Percentiles rank a stretch among this genome's conserved stretches.
These are phyloP conservation scores for Sarocladium brachiariae DNA, from an alignment of 2,329 filamentous ascomycete species.

Conservation along the genomic window DNA sequence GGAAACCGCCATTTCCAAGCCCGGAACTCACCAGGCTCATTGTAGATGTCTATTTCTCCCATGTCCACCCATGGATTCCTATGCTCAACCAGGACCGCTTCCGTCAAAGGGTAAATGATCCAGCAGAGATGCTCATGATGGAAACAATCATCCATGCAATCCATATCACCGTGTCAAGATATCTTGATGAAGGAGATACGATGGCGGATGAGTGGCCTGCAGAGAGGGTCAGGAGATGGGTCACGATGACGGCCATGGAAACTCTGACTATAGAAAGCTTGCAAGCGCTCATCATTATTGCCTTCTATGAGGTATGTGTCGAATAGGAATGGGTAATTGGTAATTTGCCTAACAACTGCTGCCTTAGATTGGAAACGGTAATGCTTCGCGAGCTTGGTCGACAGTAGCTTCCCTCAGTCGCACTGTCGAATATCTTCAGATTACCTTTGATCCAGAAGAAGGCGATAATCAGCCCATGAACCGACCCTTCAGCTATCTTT, in stretches of 20 bases:
- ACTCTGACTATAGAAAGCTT: conserved; percentile 27
- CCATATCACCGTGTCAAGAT: neutral
- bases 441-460: conserved; percentile 20
- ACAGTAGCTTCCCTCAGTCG: conserved; percentile 22
- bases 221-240: neutral
- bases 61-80: conserved; percentile 10
- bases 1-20: neutral
- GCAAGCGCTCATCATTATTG: conserved; percentile 29
- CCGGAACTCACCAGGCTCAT: neutral
- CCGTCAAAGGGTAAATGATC: neutral
- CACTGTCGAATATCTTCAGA: conserved; percentile 22
- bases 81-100: conserved; percentile 10
- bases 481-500: conserved; percentile 21
- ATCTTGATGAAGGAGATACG: neutral
- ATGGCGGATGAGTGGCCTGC: neutral
- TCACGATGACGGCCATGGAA: conserved; percentile 21
- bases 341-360: conserved; percentile 13
- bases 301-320: conserved; percentile 26
- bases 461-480: conserved; percentile 17
- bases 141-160: neutral
- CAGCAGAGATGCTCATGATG: neutral
- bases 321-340: neutral
- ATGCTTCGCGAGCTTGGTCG: conserved; percentile 20
- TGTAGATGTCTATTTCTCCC: conserved; percentile 9
- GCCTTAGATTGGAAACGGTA: conserved; percentile 16